Conservation (phyloP, 305 asterid species). For the Andrographis paniculata region DNA sequence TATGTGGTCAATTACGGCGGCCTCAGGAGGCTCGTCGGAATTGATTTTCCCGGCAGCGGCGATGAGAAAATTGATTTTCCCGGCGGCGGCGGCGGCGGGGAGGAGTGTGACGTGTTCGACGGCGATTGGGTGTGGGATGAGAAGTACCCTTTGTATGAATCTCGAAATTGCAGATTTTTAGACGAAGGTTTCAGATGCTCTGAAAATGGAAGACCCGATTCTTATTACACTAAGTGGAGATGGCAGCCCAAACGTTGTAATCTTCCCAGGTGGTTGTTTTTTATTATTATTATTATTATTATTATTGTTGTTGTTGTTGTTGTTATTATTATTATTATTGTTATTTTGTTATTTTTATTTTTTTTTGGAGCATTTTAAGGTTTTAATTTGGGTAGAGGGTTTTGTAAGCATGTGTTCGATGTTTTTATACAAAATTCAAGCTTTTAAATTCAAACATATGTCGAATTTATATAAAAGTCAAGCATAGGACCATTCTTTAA, state of each 20-base stretch:
- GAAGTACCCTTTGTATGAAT: slow-evolving; percentile 65
- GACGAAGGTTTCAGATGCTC: slow-evolving; percentile 84
- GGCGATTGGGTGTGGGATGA: slow-evolving; percentile 99
- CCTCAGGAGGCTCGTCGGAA: slow-evolving; percentile 49
- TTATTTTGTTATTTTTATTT: too few species aligned
- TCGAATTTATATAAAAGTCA: too few species aligned
- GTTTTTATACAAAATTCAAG: too few species aligned
- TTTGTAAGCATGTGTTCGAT: too few species aligned
- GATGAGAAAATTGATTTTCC: slow-evolving; percentile 46
- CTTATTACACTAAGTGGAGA: slow-evolving; percentile 85
- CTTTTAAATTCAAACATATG: too few species aligned
- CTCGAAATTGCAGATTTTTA: slow-evolving; percentile 63
- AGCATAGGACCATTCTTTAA: too few species aligned
- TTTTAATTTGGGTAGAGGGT: too few species aligned
- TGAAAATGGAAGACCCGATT: slow-evolving; percentile 92
- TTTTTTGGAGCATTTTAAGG: too few species aligned
- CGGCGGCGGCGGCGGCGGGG: slow-evolving; percentile 45
- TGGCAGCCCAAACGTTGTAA: slow-evolving; percentile 89
- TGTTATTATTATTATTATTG: too few species aligned
- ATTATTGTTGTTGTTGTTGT: too few species aligned
- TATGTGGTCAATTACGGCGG: slow-evolving; percentile 52
- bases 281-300: too few species aligned
- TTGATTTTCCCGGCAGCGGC: slow-evolving; percentile 2
- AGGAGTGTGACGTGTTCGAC: slow-evolving; percentile 72
- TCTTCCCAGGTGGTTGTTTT: slow-evolving; percentile 61